Conservation (phyloP, 257 asterid species). For the Linaria vulgaris region DNA sequence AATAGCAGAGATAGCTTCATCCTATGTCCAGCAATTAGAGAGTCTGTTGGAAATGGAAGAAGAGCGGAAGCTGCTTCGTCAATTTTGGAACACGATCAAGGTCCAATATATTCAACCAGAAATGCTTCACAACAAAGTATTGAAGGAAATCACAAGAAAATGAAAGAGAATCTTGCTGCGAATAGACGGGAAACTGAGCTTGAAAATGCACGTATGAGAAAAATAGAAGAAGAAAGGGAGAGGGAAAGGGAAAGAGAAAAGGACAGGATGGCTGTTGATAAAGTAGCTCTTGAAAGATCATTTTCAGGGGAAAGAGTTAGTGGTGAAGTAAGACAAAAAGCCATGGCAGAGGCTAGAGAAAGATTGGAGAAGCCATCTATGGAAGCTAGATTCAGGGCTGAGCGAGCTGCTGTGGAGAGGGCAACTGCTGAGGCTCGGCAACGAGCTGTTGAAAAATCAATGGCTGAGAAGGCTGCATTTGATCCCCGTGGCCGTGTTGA, state of each 20-base stretch:
- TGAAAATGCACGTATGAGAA: constrained; percentile 55
- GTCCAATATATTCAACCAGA: constrained; percentile 25
- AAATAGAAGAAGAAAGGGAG: constrained; percentile 80
- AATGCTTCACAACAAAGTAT: constrained; percentile 29
- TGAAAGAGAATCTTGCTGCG: constrained; percentile 33
- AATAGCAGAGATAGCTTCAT: constrained; percentile 32
- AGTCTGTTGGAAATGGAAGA: constrained; percentile 41
- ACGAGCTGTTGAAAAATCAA: constrained; percentile 69
- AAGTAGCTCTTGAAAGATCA: constrained; percentile 58
- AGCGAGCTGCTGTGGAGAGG: constrained; percentile 85
- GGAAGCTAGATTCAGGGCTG: constrained; percentile 69
- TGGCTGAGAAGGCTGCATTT: constrained; percentile 47
- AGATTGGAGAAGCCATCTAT: constrained; percentile 64
- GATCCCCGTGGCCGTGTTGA: constrained; percentile 44
- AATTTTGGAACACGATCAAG: constrained; percentile 36
- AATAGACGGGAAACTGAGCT: constrained; percentile 48
- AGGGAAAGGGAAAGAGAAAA: constrained; percentile 95
- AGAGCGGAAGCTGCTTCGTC: constrained; percentile 44
- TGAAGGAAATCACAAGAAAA: constrained; percentile 39
- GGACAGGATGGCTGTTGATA: constrained; percentile 87
- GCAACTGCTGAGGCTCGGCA: constrained; percentile 85
- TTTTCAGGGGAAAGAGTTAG: constrained; percentile 62
- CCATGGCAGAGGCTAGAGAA: constrained; percentile 58
- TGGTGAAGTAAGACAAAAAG: constrained; percentile 63
- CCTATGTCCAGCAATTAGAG: constrained; percentile 33